phyloP scores from a whole-genome alignment of 352 stramenopile genomes.

The Phytophthora megakarya region DNA sequence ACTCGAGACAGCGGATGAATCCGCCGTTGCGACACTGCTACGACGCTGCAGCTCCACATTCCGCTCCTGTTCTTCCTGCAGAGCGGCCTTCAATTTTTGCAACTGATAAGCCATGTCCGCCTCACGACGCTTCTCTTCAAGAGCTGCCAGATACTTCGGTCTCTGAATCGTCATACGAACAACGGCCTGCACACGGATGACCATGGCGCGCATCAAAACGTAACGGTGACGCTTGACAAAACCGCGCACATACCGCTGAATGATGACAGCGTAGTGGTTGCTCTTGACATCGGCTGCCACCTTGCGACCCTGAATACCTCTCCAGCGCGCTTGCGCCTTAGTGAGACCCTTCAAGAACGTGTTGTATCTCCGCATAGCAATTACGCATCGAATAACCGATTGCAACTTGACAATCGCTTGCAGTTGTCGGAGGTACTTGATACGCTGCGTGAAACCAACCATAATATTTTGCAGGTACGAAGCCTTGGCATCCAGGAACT shows the following conservation, averaged over 20 bases:
- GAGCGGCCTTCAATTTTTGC: constrained; percentile 73
- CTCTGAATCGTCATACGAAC: constrained; percentile 85
- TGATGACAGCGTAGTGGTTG: constrained; percentile 84
- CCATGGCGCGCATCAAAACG: constrained; percentile 64
- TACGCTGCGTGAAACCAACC: constrained; percentile 72
- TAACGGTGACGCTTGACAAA: constrained; percentile 74
- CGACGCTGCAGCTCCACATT: constrained; percentile 75
- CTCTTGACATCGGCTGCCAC: constrained; percentile 76
- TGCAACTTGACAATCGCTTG: constrained; percentile 85
- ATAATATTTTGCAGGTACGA: constrained; percentile 82
- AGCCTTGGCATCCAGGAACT: constrained; percentile 84
- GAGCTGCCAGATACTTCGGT: constrained; percentile 73
- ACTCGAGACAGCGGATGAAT: constrained; percentile 56
- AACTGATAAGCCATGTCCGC: constrained; percentile 89
- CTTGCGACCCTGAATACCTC: constrained; percentile 71
- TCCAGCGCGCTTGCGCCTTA: constrained; percentile 66
- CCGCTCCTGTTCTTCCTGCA: constrained; percentile 79
- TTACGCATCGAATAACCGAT: constrained; percentile 82
- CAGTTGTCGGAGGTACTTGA: constrained; percentile 79
- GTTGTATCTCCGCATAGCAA: constrained; percentile 85
- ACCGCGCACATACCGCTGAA: constrained; percentile 79
- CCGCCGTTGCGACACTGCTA: constrained; percentile 45
- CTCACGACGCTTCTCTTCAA: constrained; percentile 83
- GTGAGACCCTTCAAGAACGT: constrained; percentile 76
- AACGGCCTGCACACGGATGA: constrained; percentile 78